Conservation (phyloP, 352 stramenopile genomes). For the Globisporangium sylvaticum region DNA sequence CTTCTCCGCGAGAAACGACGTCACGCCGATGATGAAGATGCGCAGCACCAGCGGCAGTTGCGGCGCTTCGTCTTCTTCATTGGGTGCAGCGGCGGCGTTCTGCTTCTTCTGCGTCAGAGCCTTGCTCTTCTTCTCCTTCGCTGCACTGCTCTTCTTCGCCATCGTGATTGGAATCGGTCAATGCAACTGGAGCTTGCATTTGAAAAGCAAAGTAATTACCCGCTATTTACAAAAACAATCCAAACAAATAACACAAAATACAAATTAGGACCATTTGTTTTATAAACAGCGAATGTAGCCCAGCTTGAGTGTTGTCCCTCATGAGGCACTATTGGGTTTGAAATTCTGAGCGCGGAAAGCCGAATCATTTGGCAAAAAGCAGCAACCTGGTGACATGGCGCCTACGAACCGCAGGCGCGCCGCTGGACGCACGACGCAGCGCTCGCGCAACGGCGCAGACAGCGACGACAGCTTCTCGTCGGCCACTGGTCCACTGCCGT, state of each 20-base stretch:
- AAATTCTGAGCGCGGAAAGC: constrained; percentile 8
- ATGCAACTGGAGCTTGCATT: too few species aligned
- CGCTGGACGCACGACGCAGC: constrained; percentile 16
- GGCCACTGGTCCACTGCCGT: constrained; percentile 27
- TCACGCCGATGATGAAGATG: constrained; percentile 52
- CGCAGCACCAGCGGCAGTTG: constrained; percentile 54
- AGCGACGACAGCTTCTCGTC: constrained; percentile 7
- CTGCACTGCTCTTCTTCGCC: constrained; percentile 9
- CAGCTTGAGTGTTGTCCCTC: neutral
- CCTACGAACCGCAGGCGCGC: constrained; percentile 21
- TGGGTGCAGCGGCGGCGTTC: neutral
- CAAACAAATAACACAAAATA: too few species aligned
- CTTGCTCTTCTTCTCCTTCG: constrained; percentile 11
- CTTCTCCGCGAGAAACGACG: constrained; percentile 75
- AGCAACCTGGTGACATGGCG: constrained; percentile 7
- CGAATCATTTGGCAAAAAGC: neutral
- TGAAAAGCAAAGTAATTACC: neutral
- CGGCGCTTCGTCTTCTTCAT: constrained; percentile 18
- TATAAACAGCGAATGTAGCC: neutral
- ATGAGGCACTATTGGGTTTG: constrained; percentile 1
- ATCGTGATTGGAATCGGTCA: neutral
- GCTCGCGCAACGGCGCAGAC: constrained; percentile 16
- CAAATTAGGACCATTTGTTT: neutral
- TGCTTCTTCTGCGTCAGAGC: neutral
- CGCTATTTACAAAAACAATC: neutral